Base-by-base conservation (phyloP, 2,329 filamentous ascomycete species). In the Dothidotthia symphoricarpi region DNA sequence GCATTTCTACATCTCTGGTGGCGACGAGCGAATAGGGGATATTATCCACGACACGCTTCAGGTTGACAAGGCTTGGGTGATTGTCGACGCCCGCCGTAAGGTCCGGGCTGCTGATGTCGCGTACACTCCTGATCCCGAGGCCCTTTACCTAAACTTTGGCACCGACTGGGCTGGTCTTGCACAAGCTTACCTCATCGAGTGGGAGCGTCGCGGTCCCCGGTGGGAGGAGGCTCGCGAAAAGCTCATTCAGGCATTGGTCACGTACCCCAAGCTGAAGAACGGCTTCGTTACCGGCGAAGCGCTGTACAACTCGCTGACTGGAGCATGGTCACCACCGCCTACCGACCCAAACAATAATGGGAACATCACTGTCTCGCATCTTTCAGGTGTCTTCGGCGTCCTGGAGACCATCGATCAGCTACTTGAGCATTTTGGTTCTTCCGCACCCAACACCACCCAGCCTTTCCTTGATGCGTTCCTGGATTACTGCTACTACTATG, bases 401-500 rank as follows among this genome's bases (percentile, higher is more conserved):
- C 68, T 75, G 0, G 80, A 82, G 55, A 75, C 81, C 2, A 66
- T 79, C 7, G 73, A 78, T 0, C 78, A 82, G 45, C 49, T 80
- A 1, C 64, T 77, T 2, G 70, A 77, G 30, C 73, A 76, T 51
- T 71, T 56, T n/a, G 54, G 54, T 5, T 3, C 35, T 1, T 34
- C 43, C 9, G 36, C 69, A 11, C 71, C 67, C 2, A 64, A 68
- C 1, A 69, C 73, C 2, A 75, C 77, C 0, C 49, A 66, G 7
- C 71, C 70, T 0, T 81, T 82, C 54, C 67, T 75, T 32, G 57
- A 73, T 6, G 76, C 72, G 0, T 82, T 77, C 73, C 61, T 81
- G 1, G 78, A 81, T 33, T 82, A 82, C 60, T 78, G 76, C 52
- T 75, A 74, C 54, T 80, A 78, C 59, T 82, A 78, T 49, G 67